Evolutionary conservation across 2,329 filamentous ascomycete species (phyloP).

Genomic region (Penicillium occitanis): DNA sequence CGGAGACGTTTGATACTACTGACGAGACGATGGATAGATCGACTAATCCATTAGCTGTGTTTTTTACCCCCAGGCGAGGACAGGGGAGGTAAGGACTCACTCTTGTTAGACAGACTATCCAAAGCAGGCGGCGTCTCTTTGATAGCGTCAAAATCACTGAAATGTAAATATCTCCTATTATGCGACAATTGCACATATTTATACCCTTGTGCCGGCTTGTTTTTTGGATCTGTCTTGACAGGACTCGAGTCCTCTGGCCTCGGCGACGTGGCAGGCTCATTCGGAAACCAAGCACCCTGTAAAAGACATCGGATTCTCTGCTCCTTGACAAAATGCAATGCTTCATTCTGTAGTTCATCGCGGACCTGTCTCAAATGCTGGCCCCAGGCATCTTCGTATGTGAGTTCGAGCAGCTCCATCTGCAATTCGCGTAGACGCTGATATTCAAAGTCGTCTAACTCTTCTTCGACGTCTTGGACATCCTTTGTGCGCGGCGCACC

Average conservation of each 20-base stretch:
- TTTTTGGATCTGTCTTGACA: slow-evolving; percentile 41
- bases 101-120: slow-evolving; percentile 72
- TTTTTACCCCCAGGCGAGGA: not conserved
- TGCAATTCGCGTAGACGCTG: slow-evolving; percentile 76
- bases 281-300: slow-evolving; percentile 82
- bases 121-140: slow-evolving; percentile 66
- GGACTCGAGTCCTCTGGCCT: slow-evolving; percentile 45
- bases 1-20: slow-evolving; percentile 88
- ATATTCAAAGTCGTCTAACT: slow-evolving; percentile 80
- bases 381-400: slow-evolving; percentile 94
- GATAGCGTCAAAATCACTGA: slow-evolving; percentile 75
- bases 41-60: slow-evolving; percentile 46
- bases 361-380: slow-evolving; percentile 85
- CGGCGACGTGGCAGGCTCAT: slow-evolving; percentile 47
- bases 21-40: slow-evolving; percentile 86
- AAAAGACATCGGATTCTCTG: slow-evolving; percentile 88
- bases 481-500: slow-evolving; percentile 78
- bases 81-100: slow-evolving; percentile 38
- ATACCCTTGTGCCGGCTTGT: slow-evolving; percentile 60
- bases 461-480: slow-evolving; percentile 83
- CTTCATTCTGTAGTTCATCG: slow-evolving; percentile 86
- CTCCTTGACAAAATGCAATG: slow-evolving; percentile 94
- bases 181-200: slow-evolving; percentile 86
- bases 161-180: slow-evolving; percentile 87
- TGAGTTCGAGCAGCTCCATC: slow-evolving; percentile 87